Evolutionary conservation across 148 eudicot species (phyloP).

Genomic region (Amaranthus hypochondriacus): DNA sequence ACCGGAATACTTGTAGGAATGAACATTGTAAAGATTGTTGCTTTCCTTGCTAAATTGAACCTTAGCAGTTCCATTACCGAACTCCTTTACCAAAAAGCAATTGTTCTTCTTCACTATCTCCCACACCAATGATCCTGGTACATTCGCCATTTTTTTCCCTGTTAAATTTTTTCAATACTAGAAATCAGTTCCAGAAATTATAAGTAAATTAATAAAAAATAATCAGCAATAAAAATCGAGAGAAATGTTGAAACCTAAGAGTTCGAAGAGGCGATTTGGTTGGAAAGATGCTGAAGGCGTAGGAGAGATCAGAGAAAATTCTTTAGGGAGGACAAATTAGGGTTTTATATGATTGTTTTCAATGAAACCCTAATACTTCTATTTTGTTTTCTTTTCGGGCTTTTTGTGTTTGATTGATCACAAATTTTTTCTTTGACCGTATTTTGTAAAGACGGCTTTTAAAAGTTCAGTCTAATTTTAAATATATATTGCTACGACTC

Average conservation of each 20-base stretch:
- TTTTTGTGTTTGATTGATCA: neutral
- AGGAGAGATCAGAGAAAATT: slow-evolving; percentile 12
- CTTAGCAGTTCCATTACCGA: slow-evolving; percentile 71
- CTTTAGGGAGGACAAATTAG: slow-evolving; percentile 9
- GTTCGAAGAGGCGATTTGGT: slow-evolving; percentile 10
- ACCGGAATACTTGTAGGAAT: slow-evolving; percentile 93
- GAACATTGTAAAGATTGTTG: slow-evolving; percentile 79
- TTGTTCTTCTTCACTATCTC: slow-evolving; percentile 96
- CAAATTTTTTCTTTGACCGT: no score
- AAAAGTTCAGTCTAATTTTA: no score
- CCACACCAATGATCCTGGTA: slow-evolving; percentile 86
- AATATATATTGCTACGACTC: no score
- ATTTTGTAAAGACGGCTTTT: no score
- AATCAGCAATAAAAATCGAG: neutral
- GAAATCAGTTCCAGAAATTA: neutral
- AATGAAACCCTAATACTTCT: slow-evolving; percentile 25
- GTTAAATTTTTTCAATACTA: neutral
- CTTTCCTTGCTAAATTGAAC: slow-evolving; percentile 75
- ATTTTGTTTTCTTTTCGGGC: slow-evolving; percentile 5
- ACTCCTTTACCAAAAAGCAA: slow-evolving; percentile 76
- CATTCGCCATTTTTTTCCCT: slow-evolving; percentile 61
- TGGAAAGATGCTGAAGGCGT: neutral
- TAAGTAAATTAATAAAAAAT: neutral
- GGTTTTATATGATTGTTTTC: slow-evolving; percentile 20
- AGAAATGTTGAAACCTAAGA: neutral